Conservation (phyloP, 2,329 filamentous ascomycete genomes). For the Sarocladium strictum region DNA sequence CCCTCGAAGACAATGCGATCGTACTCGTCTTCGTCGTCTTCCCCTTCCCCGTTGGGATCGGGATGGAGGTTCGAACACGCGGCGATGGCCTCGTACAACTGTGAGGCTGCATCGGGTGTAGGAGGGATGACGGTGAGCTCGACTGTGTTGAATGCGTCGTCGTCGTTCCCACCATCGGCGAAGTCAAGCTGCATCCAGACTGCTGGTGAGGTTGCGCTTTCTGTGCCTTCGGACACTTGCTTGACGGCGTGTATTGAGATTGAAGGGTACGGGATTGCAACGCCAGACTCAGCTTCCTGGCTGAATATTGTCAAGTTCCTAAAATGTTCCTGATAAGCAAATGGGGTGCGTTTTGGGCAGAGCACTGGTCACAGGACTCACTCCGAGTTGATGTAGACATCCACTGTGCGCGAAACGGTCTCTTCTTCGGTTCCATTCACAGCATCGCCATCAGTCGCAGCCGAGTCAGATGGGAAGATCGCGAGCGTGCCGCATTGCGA, state of each 20-base stretch:
- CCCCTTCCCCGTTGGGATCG: constrained; percentile 55
- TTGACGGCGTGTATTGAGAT: constrained; percentile 73
- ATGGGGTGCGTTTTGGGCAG: no score
- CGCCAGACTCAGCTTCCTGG: constrained; percentile 46
- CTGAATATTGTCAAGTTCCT: constrained; percentile 58
- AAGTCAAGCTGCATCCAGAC: constrained; percentile 67
- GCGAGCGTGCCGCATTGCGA: constrained; percentile 49
- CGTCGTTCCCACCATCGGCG: constrained; percentile 49
- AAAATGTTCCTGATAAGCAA: neutral
- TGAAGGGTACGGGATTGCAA: constrained; percentile 66
- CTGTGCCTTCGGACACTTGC: constrained; percentile 36
- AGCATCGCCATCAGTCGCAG: constrained; percentile 27
- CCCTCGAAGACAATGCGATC: constrained; percentile 54
- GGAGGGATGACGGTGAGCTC: constrained; percentile 61
- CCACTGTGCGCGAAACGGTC: constrained; percentile 40
- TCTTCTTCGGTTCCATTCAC: constrained; percentile 23
- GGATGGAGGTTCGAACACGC: constrained; percentile 72
- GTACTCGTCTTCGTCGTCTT: constrained; percentile 50
- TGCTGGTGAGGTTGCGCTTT: constrained; percentile 37
- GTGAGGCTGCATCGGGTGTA: constrained; percentile 18
- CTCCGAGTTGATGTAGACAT: constrained; percentile 55
- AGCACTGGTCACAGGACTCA: constrained; percentile 24
- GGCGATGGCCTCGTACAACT: constrained; percentile 65
- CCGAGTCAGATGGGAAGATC: constrained; percentile 35
- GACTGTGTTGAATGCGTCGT: constrained; percentile 60